phyloP scores from a whole-genome alignment of 441 rosid genomes.

The Erodium chrysanthum region DNA sequence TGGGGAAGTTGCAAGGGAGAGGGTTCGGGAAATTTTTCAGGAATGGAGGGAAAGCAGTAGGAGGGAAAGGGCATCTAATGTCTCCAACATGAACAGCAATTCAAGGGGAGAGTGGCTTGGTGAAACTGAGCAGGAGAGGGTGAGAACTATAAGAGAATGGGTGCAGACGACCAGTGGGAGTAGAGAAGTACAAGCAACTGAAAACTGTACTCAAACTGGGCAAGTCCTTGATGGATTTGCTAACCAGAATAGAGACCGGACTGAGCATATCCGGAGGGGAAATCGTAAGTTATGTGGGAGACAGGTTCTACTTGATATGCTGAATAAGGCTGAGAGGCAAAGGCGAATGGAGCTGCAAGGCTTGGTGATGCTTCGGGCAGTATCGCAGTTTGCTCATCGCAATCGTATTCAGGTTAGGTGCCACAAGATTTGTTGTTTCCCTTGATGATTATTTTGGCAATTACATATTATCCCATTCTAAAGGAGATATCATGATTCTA shows the following conservation, averaged over 20 bases:
- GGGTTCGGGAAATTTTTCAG: conserved; percentile 72
- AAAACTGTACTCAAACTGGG: conserved; percentile 43
- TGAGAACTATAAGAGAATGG: conserved; percentile 72
- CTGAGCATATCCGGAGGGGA: conserved; percentile 50
- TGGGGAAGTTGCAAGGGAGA: conserved; percentile 67
- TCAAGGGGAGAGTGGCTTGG: too few species aligned
- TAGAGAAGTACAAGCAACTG: conserved; percentile 46
- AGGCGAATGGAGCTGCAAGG: conserved; percentile 65
- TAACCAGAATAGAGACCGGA: conserved; percentile 33
- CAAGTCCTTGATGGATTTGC: conserved; percentile 57
- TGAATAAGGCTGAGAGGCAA: conserved; percentile 68
- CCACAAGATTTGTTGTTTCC: neutral
- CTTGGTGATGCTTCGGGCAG: conserved; percentile 53
- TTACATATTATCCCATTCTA: neutral
- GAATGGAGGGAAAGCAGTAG: conserved; percentile 67
- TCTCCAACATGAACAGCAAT: conserved; percentile 30
- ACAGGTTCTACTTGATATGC: conserved; percentile 76
- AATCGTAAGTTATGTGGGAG: conserved; percentile 77
- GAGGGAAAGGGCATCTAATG: conserved; percentile 38
- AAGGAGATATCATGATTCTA: neutral
- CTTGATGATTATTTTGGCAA: neutral
- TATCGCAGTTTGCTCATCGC: conserved; percentile 78
- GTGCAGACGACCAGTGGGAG: conserved; percentile 55
- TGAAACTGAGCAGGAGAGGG: conserved; percentile 68
- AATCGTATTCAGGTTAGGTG: conserved; percentile 76